phyloP scores from a whole-genome alignment of 495 filamentous ascomycete genomes.

The Podospora sp. region DNA sequence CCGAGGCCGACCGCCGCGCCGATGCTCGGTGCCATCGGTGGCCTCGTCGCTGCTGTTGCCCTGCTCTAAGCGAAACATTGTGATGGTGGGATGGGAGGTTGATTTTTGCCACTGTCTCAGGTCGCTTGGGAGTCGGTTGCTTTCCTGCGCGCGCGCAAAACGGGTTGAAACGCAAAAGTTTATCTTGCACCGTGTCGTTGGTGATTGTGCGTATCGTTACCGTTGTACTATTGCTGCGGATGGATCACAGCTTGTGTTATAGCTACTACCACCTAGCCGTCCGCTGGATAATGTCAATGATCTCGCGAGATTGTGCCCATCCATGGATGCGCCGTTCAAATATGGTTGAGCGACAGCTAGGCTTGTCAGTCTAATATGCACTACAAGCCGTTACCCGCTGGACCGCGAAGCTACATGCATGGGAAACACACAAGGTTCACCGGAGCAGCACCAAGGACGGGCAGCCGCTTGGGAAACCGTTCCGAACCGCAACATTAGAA shows the following conservation, averaged over 20 bases:
- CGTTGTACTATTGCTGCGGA: neutral
- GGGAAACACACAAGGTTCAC: neutral
- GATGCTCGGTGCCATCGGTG: conserved; percentile 38
- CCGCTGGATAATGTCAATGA: neutral
- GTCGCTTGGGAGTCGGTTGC: neutral
- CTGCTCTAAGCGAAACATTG: conserved; percentile 29
- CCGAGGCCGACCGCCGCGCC: conserved; percentile 32
- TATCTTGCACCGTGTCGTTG: neutral
- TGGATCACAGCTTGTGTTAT: too few relatives aligned
- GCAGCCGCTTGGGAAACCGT: neutral
- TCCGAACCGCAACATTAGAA: neutral
- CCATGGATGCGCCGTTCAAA: neutral
- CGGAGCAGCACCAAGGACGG: neutral
- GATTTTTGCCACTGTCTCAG: neutral
- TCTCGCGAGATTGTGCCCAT: neutral
- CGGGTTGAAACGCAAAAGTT: neutral
- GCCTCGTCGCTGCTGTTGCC: conserved; percentile 35
- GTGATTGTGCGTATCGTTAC: neutral
- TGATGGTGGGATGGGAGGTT: conserved; percentile 1
- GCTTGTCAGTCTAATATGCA: neutral
- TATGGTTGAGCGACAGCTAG: neutral
- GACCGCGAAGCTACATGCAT: neutral
- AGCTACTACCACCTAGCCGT: too few relatives aligned
- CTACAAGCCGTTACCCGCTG: neutral
- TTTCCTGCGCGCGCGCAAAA: neutral